phyloP scores from a whole-genome alignment of 306 rosid species.

The Pyrus bretschneideri region DNA sequence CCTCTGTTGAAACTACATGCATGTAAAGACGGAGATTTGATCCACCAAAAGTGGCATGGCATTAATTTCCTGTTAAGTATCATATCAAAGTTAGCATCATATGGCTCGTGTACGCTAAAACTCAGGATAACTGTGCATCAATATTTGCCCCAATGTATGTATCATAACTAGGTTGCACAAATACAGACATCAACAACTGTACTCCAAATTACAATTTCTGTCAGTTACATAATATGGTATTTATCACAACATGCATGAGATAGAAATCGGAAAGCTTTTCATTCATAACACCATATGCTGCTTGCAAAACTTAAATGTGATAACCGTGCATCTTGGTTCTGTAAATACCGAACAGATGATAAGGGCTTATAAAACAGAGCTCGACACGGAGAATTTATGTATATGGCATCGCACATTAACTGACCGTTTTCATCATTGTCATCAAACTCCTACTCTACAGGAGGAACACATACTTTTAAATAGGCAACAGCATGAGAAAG shows the following conservation, averaged over 20 bases:
- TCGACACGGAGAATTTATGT: no score
- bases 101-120: background rate
- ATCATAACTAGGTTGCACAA: background rate
- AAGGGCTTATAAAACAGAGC: no score
- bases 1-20: conserved; percentile 33
- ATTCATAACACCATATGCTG: no score
- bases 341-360: no score
- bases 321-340: no score
- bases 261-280: background rate
- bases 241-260: background rate
- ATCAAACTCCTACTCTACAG: background rate
- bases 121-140: background rate
- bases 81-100: conserved; percentile 4
- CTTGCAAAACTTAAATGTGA: no score
- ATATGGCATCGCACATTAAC: background rate
- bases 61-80: conserved; percentile 44
- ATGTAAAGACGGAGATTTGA: conserved; percentile 33
- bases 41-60: conserved; percentile 36
- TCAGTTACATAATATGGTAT: background rate
- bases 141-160: background rate
- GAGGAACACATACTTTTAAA: background rate
- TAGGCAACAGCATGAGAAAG: background rate
- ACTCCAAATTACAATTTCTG: background rate
- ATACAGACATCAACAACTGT: background rate
- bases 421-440: background rate